Evolutionary conservation across 2,329 filamentous ascomycete genomes (phyloP).

Genomic region (Scedosporium boydii): DNA sequence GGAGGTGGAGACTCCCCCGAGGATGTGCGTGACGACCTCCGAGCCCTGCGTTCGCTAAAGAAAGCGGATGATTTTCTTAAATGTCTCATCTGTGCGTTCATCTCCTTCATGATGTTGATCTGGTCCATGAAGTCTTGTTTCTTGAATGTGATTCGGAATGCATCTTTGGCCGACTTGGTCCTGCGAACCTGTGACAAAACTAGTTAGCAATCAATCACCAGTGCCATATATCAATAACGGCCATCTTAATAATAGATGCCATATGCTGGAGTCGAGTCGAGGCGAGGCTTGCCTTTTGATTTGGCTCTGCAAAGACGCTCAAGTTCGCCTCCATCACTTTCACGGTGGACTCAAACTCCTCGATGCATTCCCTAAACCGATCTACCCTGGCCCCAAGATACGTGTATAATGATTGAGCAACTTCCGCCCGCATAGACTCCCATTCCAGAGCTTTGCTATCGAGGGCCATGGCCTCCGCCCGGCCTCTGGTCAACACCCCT

Average conservation of each 20-base stretch:
- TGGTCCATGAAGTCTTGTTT: background rate
- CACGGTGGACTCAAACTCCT: background rate
- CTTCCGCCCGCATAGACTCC: background rate
- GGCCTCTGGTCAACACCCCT: background rate
- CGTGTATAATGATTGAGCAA: background rate
- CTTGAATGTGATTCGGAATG: background rate
- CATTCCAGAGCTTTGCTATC: background rate
- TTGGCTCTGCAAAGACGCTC: background rate
- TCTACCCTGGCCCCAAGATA: background rate
- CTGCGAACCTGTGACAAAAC: background rate
- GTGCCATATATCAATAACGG: background rate
- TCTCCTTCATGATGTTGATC: background rate
- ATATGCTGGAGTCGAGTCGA: no score
- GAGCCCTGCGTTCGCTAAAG: background rate
- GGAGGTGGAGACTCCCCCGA: no score
- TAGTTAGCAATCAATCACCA: no score
- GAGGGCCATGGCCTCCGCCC: background rate
- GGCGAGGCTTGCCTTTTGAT: background rate
- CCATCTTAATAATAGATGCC: background rate
- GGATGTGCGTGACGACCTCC: no score
- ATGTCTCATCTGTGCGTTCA: background rate
- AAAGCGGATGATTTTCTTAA: background rate
- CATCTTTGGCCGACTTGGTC: background rate
- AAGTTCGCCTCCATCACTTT: background rate
- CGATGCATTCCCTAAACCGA: background rate